Percentiles rank a stretch among this genome's conserved stretches.
These are phyloP conservation scores for Erysimum cheiri DNA, from an alignment of 441 rosid genomes.

Conservation along the genomic window DNA sequence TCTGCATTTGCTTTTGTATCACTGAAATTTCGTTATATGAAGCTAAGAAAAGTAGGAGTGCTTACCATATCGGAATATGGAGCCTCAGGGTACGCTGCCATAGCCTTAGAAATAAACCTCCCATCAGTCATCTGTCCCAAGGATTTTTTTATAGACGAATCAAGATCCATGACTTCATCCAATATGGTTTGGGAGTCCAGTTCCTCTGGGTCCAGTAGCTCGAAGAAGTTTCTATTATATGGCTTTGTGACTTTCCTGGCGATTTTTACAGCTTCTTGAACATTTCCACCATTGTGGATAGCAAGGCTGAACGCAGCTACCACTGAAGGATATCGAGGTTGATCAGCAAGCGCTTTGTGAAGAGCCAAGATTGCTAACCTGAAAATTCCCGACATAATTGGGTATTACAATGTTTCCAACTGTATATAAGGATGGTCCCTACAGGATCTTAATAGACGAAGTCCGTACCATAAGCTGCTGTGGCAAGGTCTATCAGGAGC, in stretches of 20 bases:
- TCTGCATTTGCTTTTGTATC: neutral
- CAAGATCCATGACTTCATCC: constrained; percentile 70
- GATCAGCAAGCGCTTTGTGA: constrained; percentile 61
- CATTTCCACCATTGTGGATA: constrained; percentile 64
- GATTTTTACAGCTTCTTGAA: constrained; percentile 63
- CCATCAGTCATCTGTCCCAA: constrained; percentile 66
- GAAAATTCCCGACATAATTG: constrained; percentile 8
- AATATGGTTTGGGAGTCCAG: constrained; percentile 46
- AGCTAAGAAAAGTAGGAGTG: constrained; percentile 3
- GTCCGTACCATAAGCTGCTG: constrained; percentile 70
- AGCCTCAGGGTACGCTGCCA: constrained; percentile 82
- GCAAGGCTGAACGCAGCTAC: constrained; percentile 69
- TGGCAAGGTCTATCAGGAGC: constrained; percentile 90
- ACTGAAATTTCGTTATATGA: neutral
- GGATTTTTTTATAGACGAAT: constrained; percentile 53
- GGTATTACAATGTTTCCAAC: neutral
- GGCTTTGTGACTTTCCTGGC: constrained; percentile 57
- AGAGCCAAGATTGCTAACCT: constrained; percentile 69
- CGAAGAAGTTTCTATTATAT: constrained; percentile 56
- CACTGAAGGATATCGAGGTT: constrained; percentile 65
- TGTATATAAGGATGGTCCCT: constrained; percentile 18
- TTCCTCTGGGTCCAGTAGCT: constrained; percentile 56
- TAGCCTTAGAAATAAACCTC: constrained; percentile 69
- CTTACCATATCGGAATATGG: constrained; percentile 75
- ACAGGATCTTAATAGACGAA: constrained; percentile 16